Evolutionary conservation across 2,329 filamentous ascomycete genomes (phyloP), one percentile per base, ranked within the genome.

Genomic region (Penicillium sumatraense): DNA sequence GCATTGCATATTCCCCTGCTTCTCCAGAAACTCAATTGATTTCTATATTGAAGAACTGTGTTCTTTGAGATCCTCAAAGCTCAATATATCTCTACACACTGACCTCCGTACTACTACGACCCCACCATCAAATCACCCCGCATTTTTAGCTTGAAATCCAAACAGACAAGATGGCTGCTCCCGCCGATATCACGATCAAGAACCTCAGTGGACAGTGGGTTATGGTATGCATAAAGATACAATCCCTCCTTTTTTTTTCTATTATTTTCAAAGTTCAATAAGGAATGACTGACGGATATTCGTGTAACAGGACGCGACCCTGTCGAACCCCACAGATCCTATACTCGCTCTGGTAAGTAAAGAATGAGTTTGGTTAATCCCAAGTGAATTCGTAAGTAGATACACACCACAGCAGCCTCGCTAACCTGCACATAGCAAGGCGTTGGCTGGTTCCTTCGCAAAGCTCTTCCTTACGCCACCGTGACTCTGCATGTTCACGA

Each of bases 381-480:
- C 18, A 21, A 13, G 10, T 41, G 11, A 29, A 14, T 31, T 31
- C 29, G n/a, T 5, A 31, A 5, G 11, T 7, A 18, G 21, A 42
- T 33, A 31, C 33, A 23, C 49, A 35, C 31, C 21, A 29, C 33
- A 10, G 7, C 2, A 56, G 31, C 23, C 42, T 40, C 45, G 59
- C 60, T 59, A 44, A 62, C 49, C 41, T 23, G 20, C 7, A 40
- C 51, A 50, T 57, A 80, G 67, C 89, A 92, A 80, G 87, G 87
- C 69, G 79, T 91, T 57, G 79, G 85, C 73, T 93, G 84, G 83
- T 65, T 93, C 48, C 82, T 83, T 47, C 90, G 91, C 75, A 92
- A 88, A 78, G 85, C 83, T 57, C 85, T 96, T 72, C 75, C 80
- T 63, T 72, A 86, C 27, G 89, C 90, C 27, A 88, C 86, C 42